Conservation (phyloP, 2,329 filamentous ascomycete genomes). For the Ophiostoma australiae region DNA sequence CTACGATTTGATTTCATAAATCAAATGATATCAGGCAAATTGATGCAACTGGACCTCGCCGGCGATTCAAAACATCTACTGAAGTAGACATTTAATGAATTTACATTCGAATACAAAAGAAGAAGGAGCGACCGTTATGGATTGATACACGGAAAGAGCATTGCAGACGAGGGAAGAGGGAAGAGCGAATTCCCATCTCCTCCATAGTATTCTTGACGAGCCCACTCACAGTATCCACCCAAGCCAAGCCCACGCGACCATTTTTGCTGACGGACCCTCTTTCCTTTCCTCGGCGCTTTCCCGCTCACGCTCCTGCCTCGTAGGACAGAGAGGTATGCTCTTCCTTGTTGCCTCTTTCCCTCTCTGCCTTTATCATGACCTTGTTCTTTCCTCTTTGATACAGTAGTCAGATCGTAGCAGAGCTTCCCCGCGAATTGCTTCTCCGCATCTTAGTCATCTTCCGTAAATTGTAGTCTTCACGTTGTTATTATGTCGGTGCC, state of each 20-base stretch:
- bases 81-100: too few relatives aligned
- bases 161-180: too few relatives aligned
- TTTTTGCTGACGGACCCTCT: background rate
- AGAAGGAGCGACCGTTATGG: background rate
- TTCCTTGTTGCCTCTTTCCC: background rate
- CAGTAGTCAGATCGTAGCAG: background rate
- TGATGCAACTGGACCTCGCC: background rate
- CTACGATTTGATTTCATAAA: background rate
- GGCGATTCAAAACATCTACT: background rate
- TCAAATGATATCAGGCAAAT: background rate
- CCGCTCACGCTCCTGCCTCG: background rate
- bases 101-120: background rate
- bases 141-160: background rate
- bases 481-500: background rate
- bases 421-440: background rate
- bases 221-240: background rate
- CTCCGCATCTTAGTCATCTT: constrained; percentile 7
- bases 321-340: background rate
- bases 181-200: background rate
- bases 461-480: background rate
- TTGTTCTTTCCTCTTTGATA: background rate
- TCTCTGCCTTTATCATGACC: background rate
- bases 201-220: background rate
- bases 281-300: background rate
- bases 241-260: constrained; percentile 12